Evolutionary conservation across 352 stramenopile species (phyloP).

Genomic region (Sclerospora graminicola): DNA sequence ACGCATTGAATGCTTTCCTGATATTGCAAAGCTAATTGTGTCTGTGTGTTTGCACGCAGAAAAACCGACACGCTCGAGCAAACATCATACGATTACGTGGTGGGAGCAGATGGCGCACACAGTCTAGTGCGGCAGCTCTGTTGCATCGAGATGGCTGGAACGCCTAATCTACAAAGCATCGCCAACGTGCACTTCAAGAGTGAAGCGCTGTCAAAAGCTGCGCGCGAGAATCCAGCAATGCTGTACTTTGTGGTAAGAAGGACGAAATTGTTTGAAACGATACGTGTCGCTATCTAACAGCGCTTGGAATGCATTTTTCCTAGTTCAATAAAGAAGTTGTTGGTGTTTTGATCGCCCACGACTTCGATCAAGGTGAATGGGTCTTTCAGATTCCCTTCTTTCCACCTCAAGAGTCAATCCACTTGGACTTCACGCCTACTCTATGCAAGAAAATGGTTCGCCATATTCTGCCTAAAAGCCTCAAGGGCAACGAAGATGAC

Average conservation of each 20-base stretch:
- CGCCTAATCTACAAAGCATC: constrained; percentile 83
- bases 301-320: neutral
- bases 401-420: constrained; percentile 67
- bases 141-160: constrained; percentile 61
- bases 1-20: neutral
- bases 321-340: constrained; percentile 81
- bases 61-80: constrained; percentile 33
- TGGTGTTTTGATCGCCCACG: constrained; percentile 89
- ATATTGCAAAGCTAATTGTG: too few relatives aligned
- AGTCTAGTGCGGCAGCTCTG: constrained; percentile 69
- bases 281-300: neutral
- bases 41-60: constrained; percentile 12
- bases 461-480: constrained; percentile 29
- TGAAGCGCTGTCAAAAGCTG: constrained; percentile 40
- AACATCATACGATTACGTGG: constrained; percentile 64
- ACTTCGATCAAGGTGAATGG: constrained; percentile 82
- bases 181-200: constrained; percentile 93
- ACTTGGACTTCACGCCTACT: constrained; percentile 41
- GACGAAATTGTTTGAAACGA: neutral
- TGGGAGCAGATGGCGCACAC: constrained; percentile 87
- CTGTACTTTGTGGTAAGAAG: constrained; percentile 86
- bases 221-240: constrained; percentile 80
- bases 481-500: constrained; percentile 26
- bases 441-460: constrained; percentile 51
- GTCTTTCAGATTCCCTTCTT: constrained; percentile 92